phyloP scores from a whole-genome alignment of 2,329 filamentous ascomycete species.

The Phoma sp. region DNA sequence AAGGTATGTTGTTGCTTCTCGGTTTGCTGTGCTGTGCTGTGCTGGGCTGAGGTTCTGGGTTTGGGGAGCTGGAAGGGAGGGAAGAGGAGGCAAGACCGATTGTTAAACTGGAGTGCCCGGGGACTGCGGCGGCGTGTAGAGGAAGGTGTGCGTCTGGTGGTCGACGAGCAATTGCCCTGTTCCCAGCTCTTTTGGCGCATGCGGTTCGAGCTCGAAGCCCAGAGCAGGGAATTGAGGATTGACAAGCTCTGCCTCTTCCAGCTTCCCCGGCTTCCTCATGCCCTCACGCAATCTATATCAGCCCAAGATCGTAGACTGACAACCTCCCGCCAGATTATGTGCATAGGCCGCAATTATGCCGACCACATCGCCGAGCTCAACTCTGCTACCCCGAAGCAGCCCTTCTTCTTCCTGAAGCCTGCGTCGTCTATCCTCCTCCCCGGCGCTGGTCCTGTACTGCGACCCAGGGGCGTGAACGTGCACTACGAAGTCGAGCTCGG shows the following conservation, averaged over 20 bases:
- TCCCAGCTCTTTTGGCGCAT: no score
- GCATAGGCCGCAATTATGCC: conserved; percentile 97
- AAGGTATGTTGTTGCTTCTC: conserved; percentile 47
- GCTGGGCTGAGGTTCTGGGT: neutral
- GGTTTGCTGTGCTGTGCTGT: neutral
- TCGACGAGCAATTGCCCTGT: no score
- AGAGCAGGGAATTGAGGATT: no score
- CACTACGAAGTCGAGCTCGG: conserved; percentile 97
- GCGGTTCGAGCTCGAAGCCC: no score
- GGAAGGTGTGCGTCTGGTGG: no score
- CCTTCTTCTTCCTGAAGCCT: conserved; percentile 99
- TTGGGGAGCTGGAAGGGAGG: neutral
- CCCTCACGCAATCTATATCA: no score
- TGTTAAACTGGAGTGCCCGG: no score
- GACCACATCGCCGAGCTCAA: conserved; percentile 94
- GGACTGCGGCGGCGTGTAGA: no score
- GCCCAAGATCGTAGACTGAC: conserved; percentile 7
- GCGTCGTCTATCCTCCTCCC: conserved; percentile 83
- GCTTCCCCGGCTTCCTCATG: neutral
- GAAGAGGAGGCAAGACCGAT: no score
- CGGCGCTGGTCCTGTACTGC: conserved; percentile 76
- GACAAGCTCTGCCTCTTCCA: no score
- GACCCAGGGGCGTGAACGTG: conserved; percentile 80
- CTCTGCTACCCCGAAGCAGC: conserved; percentile 85
- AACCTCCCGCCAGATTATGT: conserved; percentile 69